Evolutionary conservation across 768 basidiomycete genomes (phyloP).

Genomic region (Russula griseocarnosa): DNA sequence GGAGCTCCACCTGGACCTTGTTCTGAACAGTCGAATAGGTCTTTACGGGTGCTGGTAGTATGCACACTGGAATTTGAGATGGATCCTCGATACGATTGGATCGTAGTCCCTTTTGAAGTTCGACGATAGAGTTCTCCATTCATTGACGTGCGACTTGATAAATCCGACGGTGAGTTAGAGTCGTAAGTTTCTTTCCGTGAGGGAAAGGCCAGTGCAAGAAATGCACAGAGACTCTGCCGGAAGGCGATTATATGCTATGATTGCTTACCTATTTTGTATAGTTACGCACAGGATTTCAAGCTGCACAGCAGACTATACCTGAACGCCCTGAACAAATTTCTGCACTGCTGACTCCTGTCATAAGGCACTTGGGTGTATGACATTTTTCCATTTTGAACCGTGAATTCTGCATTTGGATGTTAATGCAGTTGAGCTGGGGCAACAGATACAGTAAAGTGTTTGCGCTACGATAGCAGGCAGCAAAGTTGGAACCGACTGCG

Average conservation of each 20-base stretch:
- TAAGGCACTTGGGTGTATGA: too few relatives aligned
- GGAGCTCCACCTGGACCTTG: background rate
- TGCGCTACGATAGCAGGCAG: too few relatives aligned
- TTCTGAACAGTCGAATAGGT: background rate
- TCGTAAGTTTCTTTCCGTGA: background rate
- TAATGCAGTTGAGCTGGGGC: too few relatives aligned
- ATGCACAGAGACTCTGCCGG: background rate
- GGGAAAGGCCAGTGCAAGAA: background rate
- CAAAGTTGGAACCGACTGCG: too few relatives aligned
- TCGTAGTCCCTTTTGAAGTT: background rate
- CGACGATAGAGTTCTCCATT: background rate
- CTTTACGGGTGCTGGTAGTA: background rate
- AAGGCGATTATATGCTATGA: background rate
- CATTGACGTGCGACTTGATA: background rate
- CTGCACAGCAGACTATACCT: background rate
- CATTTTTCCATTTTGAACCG: too few relatives aligned
- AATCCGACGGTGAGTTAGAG: background rate
- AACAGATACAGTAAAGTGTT: too few relatives aligned
- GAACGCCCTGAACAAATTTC: background rate
- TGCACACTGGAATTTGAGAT: background rate
- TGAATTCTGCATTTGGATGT: too few relatives aligned
- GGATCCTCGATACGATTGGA: background rate
- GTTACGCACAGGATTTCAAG: constrained; percentile 31
- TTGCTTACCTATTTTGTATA: too few relatives aligned
- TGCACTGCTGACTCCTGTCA: background rate